These are phyloP conservation scores for Solanum hybrid DNA, from an alignment of 305 asterid species.

Conservation along the genomic window DNA sequence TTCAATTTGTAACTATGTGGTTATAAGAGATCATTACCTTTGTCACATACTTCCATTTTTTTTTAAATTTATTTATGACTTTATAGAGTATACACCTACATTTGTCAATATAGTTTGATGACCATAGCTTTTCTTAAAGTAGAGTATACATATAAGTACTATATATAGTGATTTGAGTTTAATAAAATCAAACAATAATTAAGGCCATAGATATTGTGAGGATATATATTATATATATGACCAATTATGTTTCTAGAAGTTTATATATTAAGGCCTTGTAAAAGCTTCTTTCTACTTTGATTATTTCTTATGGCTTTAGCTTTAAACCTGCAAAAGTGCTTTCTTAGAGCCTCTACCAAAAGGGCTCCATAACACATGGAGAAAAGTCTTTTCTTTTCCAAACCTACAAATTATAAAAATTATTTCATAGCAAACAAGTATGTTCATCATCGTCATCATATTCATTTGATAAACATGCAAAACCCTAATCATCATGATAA, in stretches of 20 bases:
- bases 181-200: neutral
- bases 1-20: neutral
- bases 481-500: conserved; percentile 8
- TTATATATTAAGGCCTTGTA: neutral
- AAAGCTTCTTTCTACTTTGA: neutral
- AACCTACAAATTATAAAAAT: neutral
- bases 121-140: neutral
- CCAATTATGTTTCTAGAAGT: neutral
- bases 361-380: conserved; percentile 13
- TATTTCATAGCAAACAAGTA: neutral
- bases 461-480: conserved; percentile 16
- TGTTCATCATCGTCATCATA: neutral
- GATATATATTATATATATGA: neutral
- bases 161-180: neutral
- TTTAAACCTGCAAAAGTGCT: conserved; percentile 6
- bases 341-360: neutral
- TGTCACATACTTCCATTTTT: neutral
- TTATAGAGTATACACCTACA: neutral
- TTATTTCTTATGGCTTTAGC: neutral
- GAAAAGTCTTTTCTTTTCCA: neutral
- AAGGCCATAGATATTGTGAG: neutral
- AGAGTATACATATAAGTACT: neutral
- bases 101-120: neutral
- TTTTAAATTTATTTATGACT: neutral
- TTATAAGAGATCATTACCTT: neutral